Conservation (phyloP, 345 rosid species). For the Aegle marmelos region DNA sequence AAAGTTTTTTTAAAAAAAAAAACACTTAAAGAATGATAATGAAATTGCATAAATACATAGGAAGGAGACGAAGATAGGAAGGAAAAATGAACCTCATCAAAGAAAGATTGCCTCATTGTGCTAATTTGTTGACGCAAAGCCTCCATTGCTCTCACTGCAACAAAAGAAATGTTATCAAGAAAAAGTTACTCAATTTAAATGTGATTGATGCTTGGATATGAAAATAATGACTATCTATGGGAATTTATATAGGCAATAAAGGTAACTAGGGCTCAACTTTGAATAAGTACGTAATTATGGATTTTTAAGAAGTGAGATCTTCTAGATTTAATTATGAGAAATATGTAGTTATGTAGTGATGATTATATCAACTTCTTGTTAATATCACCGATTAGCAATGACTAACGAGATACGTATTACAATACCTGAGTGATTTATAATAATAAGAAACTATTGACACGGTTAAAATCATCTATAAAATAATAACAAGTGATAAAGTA, state of each 20-base stretch:
- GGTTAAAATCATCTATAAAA: background rate
- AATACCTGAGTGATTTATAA: background rate
- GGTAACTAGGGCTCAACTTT: background rate
- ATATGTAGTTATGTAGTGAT: background rate
- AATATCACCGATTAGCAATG: background rate
- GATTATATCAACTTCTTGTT: background rate
- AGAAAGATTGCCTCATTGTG: conserved; percentile 10
- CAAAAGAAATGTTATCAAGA: background rate
- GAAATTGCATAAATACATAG: background rate
- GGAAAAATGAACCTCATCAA: conserved; percentile 29
- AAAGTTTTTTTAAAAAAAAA: too few species aligned
- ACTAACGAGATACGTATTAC: background rate
- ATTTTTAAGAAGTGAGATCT: background rate
- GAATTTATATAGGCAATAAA: background rate
- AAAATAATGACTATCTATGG: background rate
- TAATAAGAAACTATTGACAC: background rate
- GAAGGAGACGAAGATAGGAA: background rate
- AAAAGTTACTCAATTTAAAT: background rate
- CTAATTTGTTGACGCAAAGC: background rate
- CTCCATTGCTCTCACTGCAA: background rate
- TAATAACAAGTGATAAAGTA: background rate
- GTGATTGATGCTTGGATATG: background rate
- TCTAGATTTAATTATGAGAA: background rate
- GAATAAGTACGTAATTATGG: background rate
- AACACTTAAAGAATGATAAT: background rate